Conservation (phyloP, 345 rosid species). For the Limnanthes douglasii region DNA sequence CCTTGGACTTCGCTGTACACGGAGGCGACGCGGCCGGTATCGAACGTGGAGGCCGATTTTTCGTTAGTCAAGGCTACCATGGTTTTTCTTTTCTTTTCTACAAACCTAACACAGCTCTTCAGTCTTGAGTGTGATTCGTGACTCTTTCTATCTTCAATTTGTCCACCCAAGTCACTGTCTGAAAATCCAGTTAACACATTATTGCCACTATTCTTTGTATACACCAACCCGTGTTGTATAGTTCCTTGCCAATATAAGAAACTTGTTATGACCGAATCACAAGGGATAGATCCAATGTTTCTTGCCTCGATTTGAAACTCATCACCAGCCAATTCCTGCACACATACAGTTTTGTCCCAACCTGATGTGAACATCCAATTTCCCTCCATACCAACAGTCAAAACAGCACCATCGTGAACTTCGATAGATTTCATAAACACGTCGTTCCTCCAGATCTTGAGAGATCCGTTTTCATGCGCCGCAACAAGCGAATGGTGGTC, state of each 20-base stretch:
- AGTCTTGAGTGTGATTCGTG: no score
- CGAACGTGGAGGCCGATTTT: no score
- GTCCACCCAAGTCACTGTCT: no score
- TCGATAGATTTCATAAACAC: slow-evolving; percentile 30
- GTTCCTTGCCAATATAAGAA: slow-evolving; percentile 63
- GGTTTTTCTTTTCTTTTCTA: no score
- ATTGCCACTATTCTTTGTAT: no score
- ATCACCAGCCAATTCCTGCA: slow-evolving; percentile 70
- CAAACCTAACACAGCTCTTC: no score
- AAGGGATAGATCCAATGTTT: slow-evolving; percentile 50
- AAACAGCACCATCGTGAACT: slow-evolving; percentile 48
- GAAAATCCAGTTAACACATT: no score
- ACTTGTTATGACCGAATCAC: slow-evolving; percentile 51
- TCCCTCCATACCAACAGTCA: slow-evolving; percentile 35
- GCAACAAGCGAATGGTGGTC: slow-evolving; percentile 36
- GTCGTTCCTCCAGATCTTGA: slow-evolving; percentile 79
- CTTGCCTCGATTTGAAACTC: slow-evolving; percentile 36
- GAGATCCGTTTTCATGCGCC: slow-evolving; percentile 64
- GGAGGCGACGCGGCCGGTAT: slow-evolving; percentile 52
- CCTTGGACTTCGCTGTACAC: slow-evolving; percentile 83
- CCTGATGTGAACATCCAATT: slow-evolving; percentile 69
- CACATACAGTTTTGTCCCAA: slow-evolving; percentile 61
- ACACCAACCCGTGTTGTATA: no score
- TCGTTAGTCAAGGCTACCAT: no score
- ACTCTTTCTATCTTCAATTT: no score